These are phyloP conservation scores for Hippophae rhamnoides DNA, from an alignment of 306 rosid species.

Conservation along the genomic window DNA sequence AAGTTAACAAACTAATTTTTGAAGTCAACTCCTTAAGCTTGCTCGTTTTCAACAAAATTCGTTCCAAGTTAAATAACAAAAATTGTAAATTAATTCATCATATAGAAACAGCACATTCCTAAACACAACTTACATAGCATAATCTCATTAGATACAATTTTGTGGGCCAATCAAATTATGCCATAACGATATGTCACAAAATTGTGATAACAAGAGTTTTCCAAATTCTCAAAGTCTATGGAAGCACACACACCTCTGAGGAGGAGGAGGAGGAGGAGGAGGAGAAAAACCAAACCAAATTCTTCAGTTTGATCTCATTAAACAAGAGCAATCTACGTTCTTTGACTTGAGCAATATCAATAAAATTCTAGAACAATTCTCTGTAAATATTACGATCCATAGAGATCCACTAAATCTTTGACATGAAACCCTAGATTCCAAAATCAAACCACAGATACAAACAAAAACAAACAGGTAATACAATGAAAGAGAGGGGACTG, in stretches of 20 bases:
- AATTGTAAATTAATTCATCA: too few species aligned
- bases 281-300: not conserved
- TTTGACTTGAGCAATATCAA: not conserved
- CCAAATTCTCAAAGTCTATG: not conserved
- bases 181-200: too few species aligned
- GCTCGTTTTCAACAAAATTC: too few species aligned
- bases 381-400: slow-evolving; percentile 22
- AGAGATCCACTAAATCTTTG: slow-evolving; percentile 26
- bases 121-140: too few species aligned
- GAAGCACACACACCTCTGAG: not conserved
- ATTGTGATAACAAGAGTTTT: too few species aligned
- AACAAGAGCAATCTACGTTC: not conserved
- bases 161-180: too few species aligned
- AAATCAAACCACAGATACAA: not conserved
- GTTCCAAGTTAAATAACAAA: too few species aligned
- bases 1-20: too few species aligned
- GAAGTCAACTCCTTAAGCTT: too few species aligned
- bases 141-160: too few species aligned
- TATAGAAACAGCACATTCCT: too few species aligned
- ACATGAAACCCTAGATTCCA: slow-evolving; percentile 9
- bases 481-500: not conserved
- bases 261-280: not conserved
- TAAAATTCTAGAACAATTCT: slow-evolving; percentile 3
- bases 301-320: not conserved
- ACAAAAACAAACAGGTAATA: not conserved